These are phyloP conservation scores for Mikania micrantha DNA, from an alignment of 129 eudicot species.

Conservation along the genomic window DNA sequence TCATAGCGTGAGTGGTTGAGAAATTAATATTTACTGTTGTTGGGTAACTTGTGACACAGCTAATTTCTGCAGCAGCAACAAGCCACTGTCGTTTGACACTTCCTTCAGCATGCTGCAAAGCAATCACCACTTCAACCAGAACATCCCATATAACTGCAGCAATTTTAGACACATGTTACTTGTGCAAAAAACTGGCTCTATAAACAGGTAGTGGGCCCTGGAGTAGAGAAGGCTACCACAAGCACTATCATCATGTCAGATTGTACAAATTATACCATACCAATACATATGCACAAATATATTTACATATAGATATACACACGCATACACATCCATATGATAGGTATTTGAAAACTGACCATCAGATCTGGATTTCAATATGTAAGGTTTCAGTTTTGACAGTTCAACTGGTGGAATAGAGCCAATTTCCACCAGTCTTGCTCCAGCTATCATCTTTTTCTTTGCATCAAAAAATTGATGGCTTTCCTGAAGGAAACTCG, in stretches of 20 bases:
- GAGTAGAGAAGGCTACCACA: neutral
- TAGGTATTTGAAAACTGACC: conserved; percentile 40
- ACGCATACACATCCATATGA: neutral
- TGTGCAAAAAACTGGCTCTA: neutral
- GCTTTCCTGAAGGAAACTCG: conserved; percentile 31
- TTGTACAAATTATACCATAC: neutral
- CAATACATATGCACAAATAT: neutral
- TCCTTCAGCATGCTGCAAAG: conserved; percentile 62
- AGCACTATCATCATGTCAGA: neutral
- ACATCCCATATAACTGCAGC: conserved; percentile 70
- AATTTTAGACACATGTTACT: conserved; percentile 5
- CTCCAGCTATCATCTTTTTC: conserved; percentile 57
- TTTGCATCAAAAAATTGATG: conserved; percentile 23
- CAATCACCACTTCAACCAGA: conserved; percentile 57
- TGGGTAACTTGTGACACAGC: conserved; percentile 74
- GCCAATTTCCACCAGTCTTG: conserved; percentile 58
- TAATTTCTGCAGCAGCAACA: conserved; percentile 67
- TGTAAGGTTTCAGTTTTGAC: conserved; percentile 56
- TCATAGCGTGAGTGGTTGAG: neutral
- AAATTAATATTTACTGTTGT: conserved; percentile 49
- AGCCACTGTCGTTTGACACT: conserved; percentile 79
- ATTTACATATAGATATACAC: neutral
- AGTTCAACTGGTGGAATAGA: conserved; percentile 54
- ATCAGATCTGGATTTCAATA: conserved; percentile 48
- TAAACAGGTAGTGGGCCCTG: neutral